A percentile compares a stretch with the other conserved stretches of the same genome.
phyloP scores from a whole-genome alignment of 2,329 filamentous ascomycete species.

The Trichoderma atroviride region DNA sequence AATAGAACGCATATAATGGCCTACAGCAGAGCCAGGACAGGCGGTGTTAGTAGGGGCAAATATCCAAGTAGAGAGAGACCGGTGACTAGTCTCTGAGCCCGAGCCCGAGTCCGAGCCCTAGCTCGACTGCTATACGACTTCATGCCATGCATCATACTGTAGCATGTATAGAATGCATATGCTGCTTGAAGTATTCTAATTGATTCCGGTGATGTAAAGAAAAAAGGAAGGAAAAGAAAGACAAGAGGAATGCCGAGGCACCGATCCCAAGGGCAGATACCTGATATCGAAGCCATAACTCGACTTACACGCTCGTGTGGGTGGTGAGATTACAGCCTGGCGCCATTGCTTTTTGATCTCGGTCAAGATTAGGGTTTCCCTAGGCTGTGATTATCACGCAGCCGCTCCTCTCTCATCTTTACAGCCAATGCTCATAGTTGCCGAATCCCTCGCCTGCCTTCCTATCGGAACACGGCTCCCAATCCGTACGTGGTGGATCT shows the following conservation, averaged over 20 bases:
- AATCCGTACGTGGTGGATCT: neutral
- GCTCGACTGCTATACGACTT: neutral
- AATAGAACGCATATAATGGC: constrained; percentile 7
- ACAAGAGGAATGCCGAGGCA: neutral
- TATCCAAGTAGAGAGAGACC: neutral
- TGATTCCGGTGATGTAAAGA: neutral
- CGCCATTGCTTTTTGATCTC: neutral
- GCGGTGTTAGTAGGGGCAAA: neutral
- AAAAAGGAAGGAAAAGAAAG: neutral
- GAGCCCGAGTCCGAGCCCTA: neutral
- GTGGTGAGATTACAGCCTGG: neutral
- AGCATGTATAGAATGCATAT: neutral
- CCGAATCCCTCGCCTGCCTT: neutral
- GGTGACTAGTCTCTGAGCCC: neutral
- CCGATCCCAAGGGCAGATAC: neutral
- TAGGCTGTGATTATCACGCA: neutral
- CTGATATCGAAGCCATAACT: neutral
- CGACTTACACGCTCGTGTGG: neutral
- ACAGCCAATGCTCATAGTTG: neutral
- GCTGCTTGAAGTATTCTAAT: neutral
- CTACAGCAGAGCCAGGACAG: neutral
- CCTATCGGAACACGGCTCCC: constrained; percentile 1
- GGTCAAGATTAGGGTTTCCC: neutral
- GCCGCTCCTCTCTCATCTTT: neutral
- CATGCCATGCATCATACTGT: neutral